Conservation (phyloP, 2,329 filamentous ascomycete genomes). For the Aspergillus neoniger region DNA sequence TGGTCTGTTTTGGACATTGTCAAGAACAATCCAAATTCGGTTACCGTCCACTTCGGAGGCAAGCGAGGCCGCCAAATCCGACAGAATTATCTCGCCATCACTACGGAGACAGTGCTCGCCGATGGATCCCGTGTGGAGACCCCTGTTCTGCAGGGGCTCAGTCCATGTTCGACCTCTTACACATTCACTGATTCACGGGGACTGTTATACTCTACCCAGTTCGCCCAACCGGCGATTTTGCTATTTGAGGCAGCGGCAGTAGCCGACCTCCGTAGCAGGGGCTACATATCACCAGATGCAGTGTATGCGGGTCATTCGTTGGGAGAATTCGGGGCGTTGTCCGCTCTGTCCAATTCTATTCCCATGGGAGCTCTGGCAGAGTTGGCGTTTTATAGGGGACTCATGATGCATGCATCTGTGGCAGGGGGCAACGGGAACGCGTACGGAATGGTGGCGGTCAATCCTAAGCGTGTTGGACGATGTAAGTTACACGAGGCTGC, state of each 20-base stretch:
- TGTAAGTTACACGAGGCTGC: conserved; percentile 10
- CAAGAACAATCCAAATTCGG: conserved; percentile 96
- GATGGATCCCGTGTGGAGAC: conserved; percentile 76
- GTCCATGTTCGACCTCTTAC: conserved; percentile 81
- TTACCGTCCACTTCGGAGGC: conserved; percentile 95
- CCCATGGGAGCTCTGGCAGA: conserved; percentile 94
- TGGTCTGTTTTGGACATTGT: conserved; percentile 97
- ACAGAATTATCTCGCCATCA: conserved; percentile 96
- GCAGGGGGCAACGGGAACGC: conserved; percentile 83
- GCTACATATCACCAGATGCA: conserved; percentile 87
- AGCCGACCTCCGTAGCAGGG: conserved; percentile 95
- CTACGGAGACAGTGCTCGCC: conserved; percentile 13
- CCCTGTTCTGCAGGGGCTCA: conserved; percentile 88
- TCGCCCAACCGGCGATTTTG: conserved; percentile 92
- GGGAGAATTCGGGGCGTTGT: conserved; percentile 93
- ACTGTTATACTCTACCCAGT: conserved; percentile 90
- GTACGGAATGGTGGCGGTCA: conserved; percentile 24
- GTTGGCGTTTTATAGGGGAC: conserved; percentile 94
- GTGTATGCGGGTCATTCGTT: conserved; percentile 95
- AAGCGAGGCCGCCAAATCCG: conserved; percentile 92
- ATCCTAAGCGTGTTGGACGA: conserved; percentile 20
- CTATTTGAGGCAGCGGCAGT: conserved; percentile 99
- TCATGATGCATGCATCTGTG: conserved; percentile 98
- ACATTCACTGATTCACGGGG: conserved; percentile 94
- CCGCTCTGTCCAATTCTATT: conserved; percentile 92